Conservation (phyloP, 1,139 yeast species). For the Casaregolazyma suthepensis region DNA sequence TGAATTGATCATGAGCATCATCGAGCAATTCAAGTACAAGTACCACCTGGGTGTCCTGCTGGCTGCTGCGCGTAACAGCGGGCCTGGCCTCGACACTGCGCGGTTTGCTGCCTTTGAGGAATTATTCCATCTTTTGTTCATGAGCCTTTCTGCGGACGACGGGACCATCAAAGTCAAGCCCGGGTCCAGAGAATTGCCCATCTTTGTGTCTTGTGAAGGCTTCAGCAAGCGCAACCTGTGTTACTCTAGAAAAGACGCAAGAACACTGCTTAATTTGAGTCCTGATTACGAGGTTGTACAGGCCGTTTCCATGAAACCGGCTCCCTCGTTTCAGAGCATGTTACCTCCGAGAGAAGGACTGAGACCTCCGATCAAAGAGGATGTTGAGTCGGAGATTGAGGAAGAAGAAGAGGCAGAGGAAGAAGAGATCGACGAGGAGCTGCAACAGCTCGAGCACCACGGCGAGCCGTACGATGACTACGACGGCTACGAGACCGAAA, state of each 20-base stretch:
- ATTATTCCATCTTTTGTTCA: background rate
- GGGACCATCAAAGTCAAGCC: background rate
- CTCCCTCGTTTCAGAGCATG: background rate
- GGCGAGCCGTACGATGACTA: background rate
- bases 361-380: background rate
- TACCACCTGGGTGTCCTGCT: background rate
- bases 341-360: background rate
- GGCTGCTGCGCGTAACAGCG: background rate
- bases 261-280: background rate
- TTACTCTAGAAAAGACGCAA: background rate
- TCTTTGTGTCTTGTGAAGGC: background rate
- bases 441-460: background rate
- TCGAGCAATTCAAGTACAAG: constrained; percentile 16
- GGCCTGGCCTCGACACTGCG: background rate
- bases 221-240: background rate
- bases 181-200: background rate
- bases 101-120: background rate
- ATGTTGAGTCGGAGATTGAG: background rate
- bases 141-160: background rate
- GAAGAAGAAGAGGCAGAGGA: background rate
- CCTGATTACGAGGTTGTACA: background rate
- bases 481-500: background rate
- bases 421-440: background rate
- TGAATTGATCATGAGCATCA: constrained; percentile 41
- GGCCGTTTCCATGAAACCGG: background rate